Base-by-base conservation (phyloP, 768 basidiomycete genomes). In the Boletus tomentosulus region DNA sequence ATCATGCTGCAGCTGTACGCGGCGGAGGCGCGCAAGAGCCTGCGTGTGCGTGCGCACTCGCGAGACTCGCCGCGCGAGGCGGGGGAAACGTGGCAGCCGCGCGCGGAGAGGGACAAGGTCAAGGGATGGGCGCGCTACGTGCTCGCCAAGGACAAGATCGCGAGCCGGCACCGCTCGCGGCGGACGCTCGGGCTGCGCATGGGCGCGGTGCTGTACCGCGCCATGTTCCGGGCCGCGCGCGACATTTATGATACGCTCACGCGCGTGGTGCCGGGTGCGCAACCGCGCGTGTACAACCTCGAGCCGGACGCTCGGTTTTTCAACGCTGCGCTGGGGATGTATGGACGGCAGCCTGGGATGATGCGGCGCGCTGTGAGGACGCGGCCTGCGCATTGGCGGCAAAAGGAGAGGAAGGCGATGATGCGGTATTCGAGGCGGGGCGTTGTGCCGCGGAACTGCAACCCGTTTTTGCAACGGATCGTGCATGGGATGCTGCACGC, bases 1-100 rank as follows among this genome's bases (percentile, higher is more conserved):
- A 70, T 79, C 46, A 88, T 91, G 83, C 65, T 92, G 52, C 75
- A 82, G 45, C 71, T 80, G 31, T 89, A 87, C 57, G 77, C 72
- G 1, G 60, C 64, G 4, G 77, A 81, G 63, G 76, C 75, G n/a
- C 66, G 62, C 42, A 66, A 65, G 57, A 68, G 55, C 45, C 53
- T 58, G 56, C 58, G 43, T 57, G 42, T 54, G 56, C 13, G 24
- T 55, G 19, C 19, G 19, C 31, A 1, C 11, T 11, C 12, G 30
- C 59, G 48, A 16, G 41, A n/a, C 15, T 4, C 24, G 35, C 49
- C 24, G 39, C 49, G 9, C 46, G 49, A 55, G 25, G 50, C 43
- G 15, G 51, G 57, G 53, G 48, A 44, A 22, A 47, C 28, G 24
- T 65, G 68, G 65, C 57, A 42, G 4, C 64, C 64, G 16, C 56